Evolutionary conservation across 1,284 basidiomycete species (phyloP), one percentile per base, ranked within the genome.

Genomic region (Cryptococcus floricola): DNA sequence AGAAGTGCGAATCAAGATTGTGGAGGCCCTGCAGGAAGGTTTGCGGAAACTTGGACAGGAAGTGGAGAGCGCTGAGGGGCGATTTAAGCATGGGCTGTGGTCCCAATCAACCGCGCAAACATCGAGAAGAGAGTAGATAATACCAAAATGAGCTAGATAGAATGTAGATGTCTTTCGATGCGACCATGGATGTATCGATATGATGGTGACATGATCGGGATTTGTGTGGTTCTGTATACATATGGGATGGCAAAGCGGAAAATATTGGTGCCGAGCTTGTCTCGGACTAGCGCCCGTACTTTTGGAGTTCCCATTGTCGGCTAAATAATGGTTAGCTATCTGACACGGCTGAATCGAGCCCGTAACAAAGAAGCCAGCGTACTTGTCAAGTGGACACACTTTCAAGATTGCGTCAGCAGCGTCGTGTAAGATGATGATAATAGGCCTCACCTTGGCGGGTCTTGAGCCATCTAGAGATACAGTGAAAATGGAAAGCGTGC

Each of bases 401-500:
- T 60, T 7, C 12, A 49, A 23, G 27, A 43, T 67, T 53, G 67
- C 65, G 57, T 5, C 7, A 31, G 8, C 31, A 42, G 25, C n/a
- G 16, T 9, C 48, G 6, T 27, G 6, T 37, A 9, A 18, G 23
- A 5, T 43, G 8, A 31, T 13, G 18, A 41, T 19, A 2, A 8
- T 9, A 0, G 4, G 14, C 61, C 76, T 60, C 58, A 78, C 76
- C 76, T 60, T 98, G 96, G 65, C 96, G 85, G 18, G 96, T 98
- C 83, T 98, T 99, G 65, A 99, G 83, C 96, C 96, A 99, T 52
- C 96, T 87, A 19, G 94, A 96, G 74, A 99, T 99, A 78, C 95
- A 99, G 78, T 98, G 95, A 80, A 98, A 99, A 80, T 99, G 95
- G 84, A 99, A 99, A 5, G 95, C 95, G 75, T 99, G 95, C 94